A percentile compares a stretch with the other conserved stretches of the same genome.
Evolutionary conservation across 225 moss, liverwort and hornwort species (phyloP).

Genomic region (Polytrichum formosum): DNA sequence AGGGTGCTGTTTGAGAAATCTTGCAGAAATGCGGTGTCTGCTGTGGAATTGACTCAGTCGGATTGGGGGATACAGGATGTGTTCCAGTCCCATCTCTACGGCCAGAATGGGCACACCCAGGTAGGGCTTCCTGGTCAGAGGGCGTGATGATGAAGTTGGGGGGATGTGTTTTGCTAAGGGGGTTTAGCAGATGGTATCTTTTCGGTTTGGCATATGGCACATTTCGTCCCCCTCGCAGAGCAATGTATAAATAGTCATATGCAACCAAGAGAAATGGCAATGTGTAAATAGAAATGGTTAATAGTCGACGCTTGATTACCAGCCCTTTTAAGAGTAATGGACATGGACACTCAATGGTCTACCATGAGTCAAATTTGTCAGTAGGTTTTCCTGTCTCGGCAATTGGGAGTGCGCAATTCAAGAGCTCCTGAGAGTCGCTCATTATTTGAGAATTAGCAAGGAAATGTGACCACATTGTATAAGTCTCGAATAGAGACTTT

Average conservation of each 20-base stretch:
- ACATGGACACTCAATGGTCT: neutral
- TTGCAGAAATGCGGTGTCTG: conserved; percentile 32
- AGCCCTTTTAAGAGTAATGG: neutral
- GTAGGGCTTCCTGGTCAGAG: conserved; percentile 18
- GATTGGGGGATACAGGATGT: conserved; percentile 88
- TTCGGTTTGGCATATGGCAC: no score
- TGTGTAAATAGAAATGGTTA: neutral
- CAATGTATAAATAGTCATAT: no score
- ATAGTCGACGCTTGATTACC: neutral
- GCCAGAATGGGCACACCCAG: conserved; percentile 45
- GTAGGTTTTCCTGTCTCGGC: no score
- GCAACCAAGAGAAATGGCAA: neutral
- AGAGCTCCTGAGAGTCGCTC: no score
- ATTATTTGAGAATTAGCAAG: no score
- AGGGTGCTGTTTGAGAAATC: conserved; percentile 69
- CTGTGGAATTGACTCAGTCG: conserved; percentile 39
- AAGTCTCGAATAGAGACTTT: neutral
- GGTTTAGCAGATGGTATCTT: no score
- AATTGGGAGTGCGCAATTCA: no score
- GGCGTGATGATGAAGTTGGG: no score
- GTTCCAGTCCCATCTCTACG: conserved; percentile 54
- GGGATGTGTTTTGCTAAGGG: no score
- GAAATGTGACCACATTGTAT: no score
- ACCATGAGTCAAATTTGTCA: no score
- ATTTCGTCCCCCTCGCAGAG: neutral